Base-by-base conservation (phyloP, 2,329 filamentous ascomycete species). In the Myriosclerotinia duriaeana region DNA sequence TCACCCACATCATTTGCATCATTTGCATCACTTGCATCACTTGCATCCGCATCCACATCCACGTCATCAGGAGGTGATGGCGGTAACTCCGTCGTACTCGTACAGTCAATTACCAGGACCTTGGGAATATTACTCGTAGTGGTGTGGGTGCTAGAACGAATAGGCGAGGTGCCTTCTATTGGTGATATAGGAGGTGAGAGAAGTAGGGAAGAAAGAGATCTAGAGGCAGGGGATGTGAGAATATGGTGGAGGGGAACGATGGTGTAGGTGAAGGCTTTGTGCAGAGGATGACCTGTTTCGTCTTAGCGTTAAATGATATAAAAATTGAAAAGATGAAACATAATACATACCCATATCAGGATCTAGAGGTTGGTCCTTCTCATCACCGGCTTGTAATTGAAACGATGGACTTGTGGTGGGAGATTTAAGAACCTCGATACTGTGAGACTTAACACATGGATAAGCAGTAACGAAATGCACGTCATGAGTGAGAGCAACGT, bases 381-480 rank as follows among this genome's bases (percentile, higher is more conserved):
- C 54, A 64, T 36, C 67, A 38, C 65, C 53, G 5, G 65, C 68
- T 86, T 83, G 65, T 84, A 82, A 82, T 72, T 83, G 84, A 63
- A 86, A 85, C 1, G 83, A 85, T 26, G 86, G 85, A 72, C 84
- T 88, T 1, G 82, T 82, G 0, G 82, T 82, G 0, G 85, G 83
- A 17, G 85, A 85, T 73, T 84, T 86, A 61, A 88, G 73, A 65
- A 88, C 83, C 69, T 82, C 83, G 2, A 86, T 83, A 65, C 83
- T 80, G 61, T 81, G 80, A 1, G 85, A 86, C 1, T 84, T 82
- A 6, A 84, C 81, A 71, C 87, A 90, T 0, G 87, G 87, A 70
- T 89, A 86, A 0, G 86, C 86, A 0, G 87, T 89, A 22, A 89
- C 84, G 73, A 89, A 89, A 71, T 83, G 84, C 30, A 89, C 81